Evolutionary conservation across 345 rosid species (phyloP), one percentile per base, ranked within the genome.

Genomic region (Limnanthes douglasii): DNA sequence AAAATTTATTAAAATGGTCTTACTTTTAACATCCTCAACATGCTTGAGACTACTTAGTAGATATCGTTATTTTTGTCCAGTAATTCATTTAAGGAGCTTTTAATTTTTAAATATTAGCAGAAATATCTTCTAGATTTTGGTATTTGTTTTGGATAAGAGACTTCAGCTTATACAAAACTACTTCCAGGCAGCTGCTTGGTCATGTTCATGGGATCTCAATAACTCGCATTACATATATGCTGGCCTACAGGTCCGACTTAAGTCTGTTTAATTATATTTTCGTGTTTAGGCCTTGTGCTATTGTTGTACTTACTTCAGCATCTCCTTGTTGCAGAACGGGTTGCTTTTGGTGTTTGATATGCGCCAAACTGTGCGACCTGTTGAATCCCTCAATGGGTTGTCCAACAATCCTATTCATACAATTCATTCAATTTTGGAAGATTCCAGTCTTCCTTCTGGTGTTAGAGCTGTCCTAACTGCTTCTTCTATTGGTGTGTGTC

Each of bases 161-260:
- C 23, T 28, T 54, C 29, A 4, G 5, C 10, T 10, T 25, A 8
- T 46, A 51, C 21, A 27, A 20, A 30, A 9, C 21, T 28, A 6
- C 24, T 50, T 62, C 35, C 53, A 84, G 95, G 78, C 60, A 59
- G 62, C 83, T 56, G 76, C 90, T 45, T 88, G 97, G 95, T 78
- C 97, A 1, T 88, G 97, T 34, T 73, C 86, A n/a, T 88, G 97
- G 97, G 93, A 78, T 61, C 54, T 38, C 46, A 54, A 61, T 43
- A 61, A 48, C 39, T 64, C 86, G 42, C 57, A 78, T 53, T 52
- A 71, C 53, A 15, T 82, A 23, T 88, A 75, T 60, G 75, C 97
- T 42, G 97, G 97, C 46, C 62, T 82, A 27, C 95, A 75, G 86
- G 95, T 84, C 26, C 42, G 39, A 38, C 33, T 39, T 47, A 18